Conservation (phyloP, 768 basidiomycete species). For the Chalciporus sphaerocephalus region DNA sequence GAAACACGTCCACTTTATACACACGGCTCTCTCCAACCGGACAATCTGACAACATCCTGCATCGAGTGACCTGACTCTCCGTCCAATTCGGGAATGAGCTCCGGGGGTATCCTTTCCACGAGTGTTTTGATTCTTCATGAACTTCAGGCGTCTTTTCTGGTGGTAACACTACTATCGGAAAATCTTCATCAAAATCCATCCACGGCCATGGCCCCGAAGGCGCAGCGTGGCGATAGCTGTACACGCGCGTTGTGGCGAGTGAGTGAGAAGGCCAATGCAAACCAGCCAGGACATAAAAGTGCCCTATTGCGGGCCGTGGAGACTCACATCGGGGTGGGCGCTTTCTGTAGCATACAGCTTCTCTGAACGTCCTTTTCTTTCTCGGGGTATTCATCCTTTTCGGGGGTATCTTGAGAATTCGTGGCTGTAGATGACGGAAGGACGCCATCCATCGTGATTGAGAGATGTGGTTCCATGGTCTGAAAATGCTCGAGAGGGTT, state of each 20-base stretch:
- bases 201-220: conserved; percentile 35
- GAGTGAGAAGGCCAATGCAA: neutral
- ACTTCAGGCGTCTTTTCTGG: neutral
- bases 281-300: neutral
- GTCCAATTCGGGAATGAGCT: conserved; percentile 51
- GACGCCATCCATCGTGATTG: conserved; percentile 20
- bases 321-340: conserved; percentile 24
- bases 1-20: neutral
- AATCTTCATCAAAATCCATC: conserved; percentile 15
- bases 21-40: neutral
- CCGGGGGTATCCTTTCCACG: conserved; percentile 40
- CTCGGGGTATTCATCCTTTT: neutral
- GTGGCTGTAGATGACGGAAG: neutral
- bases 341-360: conserved; percentile 5
- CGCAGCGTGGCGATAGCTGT: conserved; percentile 20
- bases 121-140: too few species aligned
- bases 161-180: neutral
- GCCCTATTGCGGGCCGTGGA: too few species aligned
- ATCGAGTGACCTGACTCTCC: conserved; percentile 34
- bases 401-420: neutral
- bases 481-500: neutral
- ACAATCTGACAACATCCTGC: too few species aligned
- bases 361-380: neutral
- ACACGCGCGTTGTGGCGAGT: neutral
- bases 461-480: neutral